A percentile compares a stretch with the other conserved stretches of the same genome.
These are phyloP conservation scores for Onygena corvina DNA, from an alignment of 2,329 filamentous ascomycete genomes.

Conservation along the genomic window DNA sequence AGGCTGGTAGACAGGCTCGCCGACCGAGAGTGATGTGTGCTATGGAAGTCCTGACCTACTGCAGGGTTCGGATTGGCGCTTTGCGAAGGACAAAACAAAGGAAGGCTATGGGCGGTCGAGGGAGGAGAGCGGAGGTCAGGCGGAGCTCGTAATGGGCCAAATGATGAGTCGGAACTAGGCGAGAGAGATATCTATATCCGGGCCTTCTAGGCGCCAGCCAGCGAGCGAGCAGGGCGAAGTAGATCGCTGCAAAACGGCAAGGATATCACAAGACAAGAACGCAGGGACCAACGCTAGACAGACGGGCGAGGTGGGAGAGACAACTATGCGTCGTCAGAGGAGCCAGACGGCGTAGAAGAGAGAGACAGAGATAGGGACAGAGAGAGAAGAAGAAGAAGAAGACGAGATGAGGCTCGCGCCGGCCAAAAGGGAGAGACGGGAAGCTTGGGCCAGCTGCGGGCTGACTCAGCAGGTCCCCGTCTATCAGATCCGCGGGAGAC, in stretches of 20 bases:
- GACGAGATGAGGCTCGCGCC: background rate
- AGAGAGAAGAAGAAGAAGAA: background rate
- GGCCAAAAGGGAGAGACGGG: too few relatives aligned
- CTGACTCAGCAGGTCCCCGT: too few relatives aligned
- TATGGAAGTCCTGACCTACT: too few relatives aligned
- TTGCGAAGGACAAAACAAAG: background rate
- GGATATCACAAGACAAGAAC: background rate
- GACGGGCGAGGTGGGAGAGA: background rate
- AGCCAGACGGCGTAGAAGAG: background rate
- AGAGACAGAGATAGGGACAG: background rate
- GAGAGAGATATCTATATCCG: background rate
- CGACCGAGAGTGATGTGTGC: too few relatives aligned
- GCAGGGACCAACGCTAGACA: conserved; percentile 7
- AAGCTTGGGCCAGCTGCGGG: too few relatives aligned
- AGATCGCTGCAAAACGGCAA: background rate
- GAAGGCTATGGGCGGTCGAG: background rate
- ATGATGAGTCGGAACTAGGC: background rate
- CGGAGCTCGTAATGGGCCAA: background rate
- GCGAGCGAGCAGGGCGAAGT: background rate
- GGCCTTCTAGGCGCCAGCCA: background rate
- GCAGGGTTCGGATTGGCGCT: too few relatives aligned
- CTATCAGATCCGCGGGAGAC: too few relatives aligned
- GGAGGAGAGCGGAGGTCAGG: background rate
- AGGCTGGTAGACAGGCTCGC: too few relatives aligned
- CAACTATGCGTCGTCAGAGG: too few relatives aligned